Percentiles rank a stretch among this genome's conserved stretches.
phyloP scores from a whole-genome alignment of 352 stramenopile species.

The Globisporangium ultimum region DNA sequence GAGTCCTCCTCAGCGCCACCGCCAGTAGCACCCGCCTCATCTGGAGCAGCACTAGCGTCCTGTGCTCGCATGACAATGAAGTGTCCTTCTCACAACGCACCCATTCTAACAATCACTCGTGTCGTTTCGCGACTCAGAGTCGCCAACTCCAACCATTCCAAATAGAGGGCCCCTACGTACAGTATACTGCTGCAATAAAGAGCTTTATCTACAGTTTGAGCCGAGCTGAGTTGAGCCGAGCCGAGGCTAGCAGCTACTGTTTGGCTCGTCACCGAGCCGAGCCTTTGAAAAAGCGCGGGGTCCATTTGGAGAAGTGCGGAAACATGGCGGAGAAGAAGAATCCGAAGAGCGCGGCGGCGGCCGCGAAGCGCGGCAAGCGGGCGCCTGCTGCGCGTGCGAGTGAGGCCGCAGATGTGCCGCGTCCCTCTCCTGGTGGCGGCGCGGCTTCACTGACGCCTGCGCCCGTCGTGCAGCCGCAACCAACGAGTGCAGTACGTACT shows the following conservation, averaged over 20 bases:
- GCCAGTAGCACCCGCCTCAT: too few relatives aligned
- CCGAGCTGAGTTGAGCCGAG: neutral
- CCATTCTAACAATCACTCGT: too few relatives aligned
- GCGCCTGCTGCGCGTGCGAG: neutral
- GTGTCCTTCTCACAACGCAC: too few relatives aligned
- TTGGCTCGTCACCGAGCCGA: too few relatives aligned
- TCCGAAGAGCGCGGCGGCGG: neutral
- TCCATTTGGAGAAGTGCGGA: neutral
- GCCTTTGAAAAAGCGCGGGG: too few relatives aligned
- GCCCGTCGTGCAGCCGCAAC: too few relatives aligned
- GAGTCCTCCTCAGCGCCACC: neutral
- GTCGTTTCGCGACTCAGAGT: too few relatives aligned
- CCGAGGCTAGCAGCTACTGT: too few relatives aligned
- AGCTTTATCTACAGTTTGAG: neutral
- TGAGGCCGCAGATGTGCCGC: neutral
- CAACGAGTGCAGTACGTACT: too few relatives aligned
- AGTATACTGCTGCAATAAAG: neutral
- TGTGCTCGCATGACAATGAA: neutral
- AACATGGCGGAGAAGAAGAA: constrained; percentile 4
- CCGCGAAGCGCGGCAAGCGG: constrained; percentile 8
- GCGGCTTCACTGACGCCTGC: too few relatives aligned
- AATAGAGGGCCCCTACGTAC: neutral
- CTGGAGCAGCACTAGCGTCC: neutral
- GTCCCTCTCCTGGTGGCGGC: too few relatives aligned
- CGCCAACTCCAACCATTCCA: too few relatives aligned